Base-by-base conservation (phyloP, 73 alveolate species). In the Paramecium tetraurelia region DNA sequence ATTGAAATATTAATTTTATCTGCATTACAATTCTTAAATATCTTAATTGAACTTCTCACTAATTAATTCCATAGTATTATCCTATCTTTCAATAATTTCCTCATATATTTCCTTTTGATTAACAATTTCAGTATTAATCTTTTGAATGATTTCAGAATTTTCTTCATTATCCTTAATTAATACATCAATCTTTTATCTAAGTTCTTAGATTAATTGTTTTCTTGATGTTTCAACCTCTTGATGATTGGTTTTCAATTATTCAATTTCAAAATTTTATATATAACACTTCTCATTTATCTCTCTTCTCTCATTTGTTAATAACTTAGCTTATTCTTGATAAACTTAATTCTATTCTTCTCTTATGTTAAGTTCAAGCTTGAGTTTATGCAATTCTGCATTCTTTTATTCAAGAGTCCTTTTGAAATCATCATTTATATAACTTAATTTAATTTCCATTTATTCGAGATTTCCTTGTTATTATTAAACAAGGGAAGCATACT, bases 1-100 rank as follows among this genome's bases (percentile, higher is more conserved):
- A 48, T 80, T 80, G 21, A 80, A 80, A 80, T 80, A 80, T 80
- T 80, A 46, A 48, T 80, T 80, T 22, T 80, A 80, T 80, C 46
- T 80, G 46, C 63, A 22, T 10, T 31, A 44, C 14, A 80, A 24
- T 48, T 80, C 90, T 43, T 80, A 20, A 16, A 80, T 24, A 46
- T 80, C 90, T 31, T 22, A 22, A 22, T 21, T 46, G 50, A 80
- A 80, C 33, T 80, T 80, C 18, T 80, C 90, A 21, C 44, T 80
- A 46, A 48, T 43, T 18, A 80, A 80, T 24, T 80, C 90, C 20
- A 80, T 44, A 11, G 57, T 48, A 44, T 80, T 80, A 20, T 46
- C 21, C 43, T 80, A 48, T 80, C 90, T 40, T 80, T 80, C 46
- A 11, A 80, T 80, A 16, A 35, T 80, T 18, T 80, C 90, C 46